phyloP scores from a whole-genome alignment of 495 filamentous ascomycete genomes.

The Annulohypoxylon nitens region DNA sequence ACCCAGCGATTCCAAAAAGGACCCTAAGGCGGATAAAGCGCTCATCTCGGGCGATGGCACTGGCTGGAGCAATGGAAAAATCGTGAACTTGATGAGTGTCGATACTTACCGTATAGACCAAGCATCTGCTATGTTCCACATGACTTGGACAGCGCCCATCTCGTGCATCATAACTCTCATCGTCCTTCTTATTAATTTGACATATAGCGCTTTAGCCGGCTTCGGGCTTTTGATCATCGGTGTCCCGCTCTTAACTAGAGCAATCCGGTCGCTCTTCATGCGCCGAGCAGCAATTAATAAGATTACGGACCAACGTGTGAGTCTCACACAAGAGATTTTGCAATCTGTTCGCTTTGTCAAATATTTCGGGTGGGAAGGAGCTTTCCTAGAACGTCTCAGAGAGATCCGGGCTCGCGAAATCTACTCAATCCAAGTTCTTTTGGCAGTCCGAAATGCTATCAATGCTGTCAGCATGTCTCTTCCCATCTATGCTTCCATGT shows the following conservation, averaged over 20 bases:
- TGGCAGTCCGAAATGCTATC: conserved; percentile 86
- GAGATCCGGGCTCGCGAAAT: conserved; percentile 82
- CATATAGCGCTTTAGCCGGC: conserved; percentile 88
- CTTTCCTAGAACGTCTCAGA: conserved; percentile 81
- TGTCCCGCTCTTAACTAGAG: conserved; percentile 78
- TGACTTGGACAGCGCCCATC: conserved; percentile 88
- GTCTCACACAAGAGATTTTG: conserved; percentile 91
- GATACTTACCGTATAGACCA: conserved; percentile 92
- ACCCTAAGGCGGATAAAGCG: conserved; percentile 59
- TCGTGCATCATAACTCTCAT: conserved; percentile 80
- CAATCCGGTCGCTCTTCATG: conserved; percentile 77
- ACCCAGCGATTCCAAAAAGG: conserved; percentile 49
- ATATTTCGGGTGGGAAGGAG: conserved; percentile 93
- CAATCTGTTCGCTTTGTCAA: conserved; percentile 95
- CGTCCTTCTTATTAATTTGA: conserved; percentile 84
- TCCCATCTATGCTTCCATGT: conserved; percentile 93
- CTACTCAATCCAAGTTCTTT: conserved; percentile 78
- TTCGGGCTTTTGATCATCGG: conserved; percentile 84
- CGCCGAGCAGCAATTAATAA: conserved; percentile 86
- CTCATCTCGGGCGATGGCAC: conserved; percentile 73
- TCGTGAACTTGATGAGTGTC: conserved; percentile 92
- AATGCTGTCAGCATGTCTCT: conserved; percentile 80
- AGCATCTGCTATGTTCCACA: conserved; percentile 87
- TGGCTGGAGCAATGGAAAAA: conserved; percentile 91
- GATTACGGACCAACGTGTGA: conserved; percentile 90